Evolutionary conservation across 257 asterid genomes (phyloP).

Genomic region (Solanum peruvianum): DNA sequence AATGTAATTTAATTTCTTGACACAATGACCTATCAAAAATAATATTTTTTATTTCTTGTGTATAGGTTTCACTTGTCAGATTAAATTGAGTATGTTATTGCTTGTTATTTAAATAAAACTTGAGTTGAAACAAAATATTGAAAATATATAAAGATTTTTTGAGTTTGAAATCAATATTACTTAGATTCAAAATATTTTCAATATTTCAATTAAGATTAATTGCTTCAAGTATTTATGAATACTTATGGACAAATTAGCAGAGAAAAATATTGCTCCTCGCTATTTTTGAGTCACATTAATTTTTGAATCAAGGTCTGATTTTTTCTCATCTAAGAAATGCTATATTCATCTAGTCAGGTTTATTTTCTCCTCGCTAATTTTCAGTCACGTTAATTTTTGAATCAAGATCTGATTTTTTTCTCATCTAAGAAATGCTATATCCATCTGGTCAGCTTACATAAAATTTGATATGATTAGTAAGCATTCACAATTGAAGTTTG

Average conservation of each 20-base stretch:
- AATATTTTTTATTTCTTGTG: too few species aligned
- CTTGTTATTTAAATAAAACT: neutral
- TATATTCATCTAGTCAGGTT: too few species aligned
- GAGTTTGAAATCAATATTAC: neutral
- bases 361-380: too few species aligned
- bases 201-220: neutral
- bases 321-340: too few species aligned
- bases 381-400: too few species aligned
- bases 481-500: too few species aligned
- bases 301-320: neutral
- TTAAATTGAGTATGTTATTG: neutral
- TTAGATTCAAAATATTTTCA: neutral
- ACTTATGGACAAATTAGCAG: neutral
- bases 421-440: too few species aligned
- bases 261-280: neutral
- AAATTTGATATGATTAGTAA: too few species aligned
- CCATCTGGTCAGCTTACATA: too few species aligned
- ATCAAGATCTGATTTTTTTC: too few species aligned
- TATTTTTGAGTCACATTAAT: neutral
- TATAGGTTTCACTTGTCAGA: rapidly evolving
- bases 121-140: neutral
- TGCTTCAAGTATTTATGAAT: neutral
- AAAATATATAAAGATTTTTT: neutral
- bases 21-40: rapidly evolving
- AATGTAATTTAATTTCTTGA: neutral